phyloP scores from a whole-genome alignment of 2,329 filamentous ascomycete genomes.

The Berkeleyomyces rouxiae region DNA sequence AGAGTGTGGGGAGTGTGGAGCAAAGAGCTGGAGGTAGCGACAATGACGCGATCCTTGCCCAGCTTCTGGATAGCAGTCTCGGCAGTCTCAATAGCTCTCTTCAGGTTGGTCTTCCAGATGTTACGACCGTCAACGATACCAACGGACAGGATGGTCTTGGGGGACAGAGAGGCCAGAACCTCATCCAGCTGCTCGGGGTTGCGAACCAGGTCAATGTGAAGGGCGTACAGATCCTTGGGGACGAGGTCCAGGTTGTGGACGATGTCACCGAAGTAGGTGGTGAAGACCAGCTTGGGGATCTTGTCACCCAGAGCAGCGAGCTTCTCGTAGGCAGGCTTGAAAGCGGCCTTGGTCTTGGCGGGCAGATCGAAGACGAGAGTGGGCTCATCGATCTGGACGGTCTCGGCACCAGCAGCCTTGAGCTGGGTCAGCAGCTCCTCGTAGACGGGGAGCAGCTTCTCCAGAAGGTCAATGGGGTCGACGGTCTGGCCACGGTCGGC shows the following conservation, averaged over 20 bases:
- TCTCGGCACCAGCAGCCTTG: conserved; percentile 90
- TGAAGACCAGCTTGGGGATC: conserved; percentile 75
- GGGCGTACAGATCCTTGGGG: conserved; percentile 60
- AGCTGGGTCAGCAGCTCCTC: conserved; percentile 82
- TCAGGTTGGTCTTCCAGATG: conserved; percentile 99
- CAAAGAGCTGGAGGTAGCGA: conserved; percentile 91
- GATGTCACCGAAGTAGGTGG: conserved; percentile 98
- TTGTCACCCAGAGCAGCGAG: conserved; percentile 58
- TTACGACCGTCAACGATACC: conserved; percentile 98
- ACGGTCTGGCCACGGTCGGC: conserved; percentile 89
- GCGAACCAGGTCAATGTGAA: conserved; percentile 93
- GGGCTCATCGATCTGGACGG: conserved; percentile 96
- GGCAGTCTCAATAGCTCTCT: conserved; percentile 78
- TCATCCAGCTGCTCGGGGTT: conserved; percentile 93
- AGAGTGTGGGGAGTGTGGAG: conserved; percentile 98
- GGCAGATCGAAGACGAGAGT: conserved; percentile 89
- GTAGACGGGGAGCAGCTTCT: conserved; percentile 89
- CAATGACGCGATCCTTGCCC: conserved; percentile 92
- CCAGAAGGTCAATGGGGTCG: conserved; percentile 81
- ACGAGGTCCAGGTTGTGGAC: conserved; percentile 96
- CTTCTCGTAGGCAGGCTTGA: conserved; percentile 95
- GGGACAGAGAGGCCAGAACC: conserved; percentile 65
- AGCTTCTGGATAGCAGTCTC: conserved; percentile 86
- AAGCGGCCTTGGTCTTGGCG: conserved; percentile 80
- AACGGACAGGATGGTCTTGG: conserved; percentile 78